A percentile compares a stretch with the other conserved stretches of the same genome.
phyloP scores from a whole-genome alignment of 2,329 filamentous ascomycete species.

The Nemania serpens region DNA sequence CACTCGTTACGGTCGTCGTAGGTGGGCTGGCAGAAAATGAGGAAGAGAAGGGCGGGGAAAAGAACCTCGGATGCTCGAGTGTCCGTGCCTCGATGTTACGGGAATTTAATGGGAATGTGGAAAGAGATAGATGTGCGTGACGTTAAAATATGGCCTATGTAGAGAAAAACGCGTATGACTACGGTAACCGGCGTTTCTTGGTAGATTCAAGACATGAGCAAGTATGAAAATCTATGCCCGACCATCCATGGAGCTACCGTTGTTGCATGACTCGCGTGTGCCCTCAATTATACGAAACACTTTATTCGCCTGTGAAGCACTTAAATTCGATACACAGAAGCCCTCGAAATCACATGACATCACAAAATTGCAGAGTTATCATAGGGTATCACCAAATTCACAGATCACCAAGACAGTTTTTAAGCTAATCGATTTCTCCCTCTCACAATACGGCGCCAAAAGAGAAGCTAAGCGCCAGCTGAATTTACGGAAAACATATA shows the following conservation, averaged over 20 bases:
- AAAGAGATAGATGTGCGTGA: background rate
- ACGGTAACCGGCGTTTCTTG: background rate
- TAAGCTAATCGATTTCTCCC: slow-evolving; percentile 13
- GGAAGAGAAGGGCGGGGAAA: background rate
- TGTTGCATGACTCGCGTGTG: background rate
- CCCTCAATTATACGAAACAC: background rate
- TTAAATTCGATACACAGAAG: background rate
- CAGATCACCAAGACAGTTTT: background rate
- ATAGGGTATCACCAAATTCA: background rate
- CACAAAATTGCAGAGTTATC: background rate
- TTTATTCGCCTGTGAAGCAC: background rate
- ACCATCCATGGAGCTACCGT: background rate
- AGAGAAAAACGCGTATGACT: too few relatives aligned
- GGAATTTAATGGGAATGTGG: background rate
- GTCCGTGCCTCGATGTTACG: slow-evolving; percentile 1
- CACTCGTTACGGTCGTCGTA: too few relatives aligned
- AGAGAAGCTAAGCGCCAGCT: slow-evolving; percentile 15
- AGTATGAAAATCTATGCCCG: background rate
- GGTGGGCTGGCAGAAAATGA: background rate
- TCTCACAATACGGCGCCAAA: background rate
- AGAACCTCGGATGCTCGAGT: background rate
- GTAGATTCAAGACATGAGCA: background rate
- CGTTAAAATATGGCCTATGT: background rate
- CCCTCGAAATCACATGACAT: background rate
- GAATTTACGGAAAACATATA: slow-evolving; percentile 20